phyloP scores from a whole-genome alignment of 2,329 filamentous ascomycete genomes.

The Cladorrhinum sp. region DNA sequence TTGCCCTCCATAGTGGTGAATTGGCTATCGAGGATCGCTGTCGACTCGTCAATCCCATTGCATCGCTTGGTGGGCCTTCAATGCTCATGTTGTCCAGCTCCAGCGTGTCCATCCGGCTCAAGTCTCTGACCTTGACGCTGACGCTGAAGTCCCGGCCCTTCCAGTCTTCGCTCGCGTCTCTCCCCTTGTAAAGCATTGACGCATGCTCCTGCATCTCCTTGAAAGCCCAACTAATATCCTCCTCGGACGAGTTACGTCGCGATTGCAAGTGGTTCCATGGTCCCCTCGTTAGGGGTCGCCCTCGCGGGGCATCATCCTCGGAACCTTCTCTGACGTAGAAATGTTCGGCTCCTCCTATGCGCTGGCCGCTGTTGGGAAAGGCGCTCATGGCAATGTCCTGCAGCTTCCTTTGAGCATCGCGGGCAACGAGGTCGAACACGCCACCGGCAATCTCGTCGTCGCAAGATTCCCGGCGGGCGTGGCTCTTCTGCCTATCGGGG shows the following conservation, averaged over 20 bases:
- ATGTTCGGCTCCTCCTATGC: conserved; percentile 68
- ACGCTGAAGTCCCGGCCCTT: neutral
- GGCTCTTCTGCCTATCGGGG: conserved; percentile 33
- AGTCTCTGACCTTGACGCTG: conserved; percentile 37
- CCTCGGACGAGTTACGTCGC: conserved; percentile 59
- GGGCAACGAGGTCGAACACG: conserved; percentile 74
- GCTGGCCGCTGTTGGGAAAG: conserved; percentile 69
- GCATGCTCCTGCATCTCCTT: conserved; percentile 78
- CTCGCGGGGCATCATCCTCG: conserved; percentile 50
- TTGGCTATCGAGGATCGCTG: conserved; percentile 26
- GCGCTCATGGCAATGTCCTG: conserved; percentile 73
- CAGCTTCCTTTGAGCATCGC: conserved; percentile 75
- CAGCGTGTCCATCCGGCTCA: conserved; percentile 37
- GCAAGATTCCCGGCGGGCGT: conserved; percentile 63
- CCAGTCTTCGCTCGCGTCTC: conserved; percentile 36
- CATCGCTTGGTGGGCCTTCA: conserved; percentile 36
- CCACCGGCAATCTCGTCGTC: conserved; percentile 75
- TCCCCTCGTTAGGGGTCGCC: conserved; percentile 30
- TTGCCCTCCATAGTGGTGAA: conserved; percentile 34
- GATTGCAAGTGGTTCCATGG: conserved; percentile 29
- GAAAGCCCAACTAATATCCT: conserved; percentile 68
- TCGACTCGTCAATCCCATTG: conserved; percentile 34
- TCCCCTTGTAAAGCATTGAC: conserved; percentile 40
- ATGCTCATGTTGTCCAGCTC: conserved; percentile 36
- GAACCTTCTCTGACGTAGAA: conserved; percentile 66